Evolutionary conservation across 495 filamentous ascomycete genomes (phyloP).

Genomic region (Aspergillus baeticus): DNA sequence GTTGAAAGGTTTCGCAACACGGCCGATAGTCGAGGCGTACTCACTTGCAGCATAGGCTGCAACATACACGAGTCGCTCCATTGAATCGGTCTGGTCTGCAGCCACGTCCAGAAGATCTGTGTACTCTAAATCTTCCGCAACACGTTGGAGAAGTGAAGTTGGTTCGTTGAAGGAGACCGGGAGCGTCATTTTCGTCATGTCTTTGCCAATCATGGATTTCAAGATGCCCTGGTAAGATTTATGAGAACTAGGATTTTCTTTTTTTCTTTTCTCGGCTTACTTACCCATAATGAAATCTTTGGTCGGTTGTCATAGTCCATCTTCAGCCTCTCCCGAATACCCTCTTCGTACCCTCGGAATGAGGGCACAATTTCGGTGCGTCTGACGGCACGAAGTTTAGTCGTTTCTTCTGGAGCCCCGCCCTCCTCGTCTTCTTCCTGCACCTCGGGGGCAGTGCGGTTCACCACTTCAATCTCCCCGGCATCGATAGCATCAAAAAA

Average conservation of each 20-base stretch:
- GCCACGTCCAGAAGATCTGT: conserved; percentile 89
- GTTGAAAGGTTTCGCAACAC: conserved; percentile 98
- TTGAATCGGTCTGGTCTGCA: conserved; percentile 78
- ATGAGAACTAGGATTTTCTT: too few species aligned
- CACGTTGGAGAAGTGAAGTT: conserved; percentile 92
- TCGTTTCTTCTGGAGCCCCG: conserved; percentile 39
- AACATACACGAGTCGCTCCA: conserved; percentile 94
- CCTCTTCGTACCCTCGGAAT: conserved; percentile 89
- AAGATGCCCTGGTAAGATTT: conserved; percentile 82
- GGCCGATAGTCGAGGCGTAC: conserved; percentile 93
- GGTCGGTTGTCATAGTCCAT: conserved; percentile 92
- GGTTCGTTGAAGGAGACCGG: conserved; percentile 99
- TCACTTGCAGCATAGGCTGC: conserved; percentile 93
- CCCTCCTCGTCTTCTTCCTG: conserved; percentile 49
- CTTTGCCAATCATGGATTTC: conserved; percentile 99
- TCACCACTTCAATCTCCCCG: conserved; percentile 79
- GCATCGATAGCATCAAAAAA: conserved; percentile 98
- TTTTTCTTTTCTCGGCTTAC: too few species aligned
- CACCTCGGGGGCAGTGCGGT: conserved; percentile 46
- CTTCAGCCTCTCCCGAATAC: conserved; percentile 71
- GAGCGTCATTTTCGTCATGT: conserved; percentile 99
- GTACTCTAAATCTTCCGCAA: conserved; percentile 97
- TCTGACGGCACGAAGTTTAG: conserved; percentile 49
- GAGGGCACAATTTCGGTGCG: conserved; percentile 64
- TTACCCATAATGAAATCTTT: conserved; percentile 93